phyloP scores from a whole-genome alignment of 2,329 filamentous ascomycete genomes.

The Diaporthe sp. region DNA sequence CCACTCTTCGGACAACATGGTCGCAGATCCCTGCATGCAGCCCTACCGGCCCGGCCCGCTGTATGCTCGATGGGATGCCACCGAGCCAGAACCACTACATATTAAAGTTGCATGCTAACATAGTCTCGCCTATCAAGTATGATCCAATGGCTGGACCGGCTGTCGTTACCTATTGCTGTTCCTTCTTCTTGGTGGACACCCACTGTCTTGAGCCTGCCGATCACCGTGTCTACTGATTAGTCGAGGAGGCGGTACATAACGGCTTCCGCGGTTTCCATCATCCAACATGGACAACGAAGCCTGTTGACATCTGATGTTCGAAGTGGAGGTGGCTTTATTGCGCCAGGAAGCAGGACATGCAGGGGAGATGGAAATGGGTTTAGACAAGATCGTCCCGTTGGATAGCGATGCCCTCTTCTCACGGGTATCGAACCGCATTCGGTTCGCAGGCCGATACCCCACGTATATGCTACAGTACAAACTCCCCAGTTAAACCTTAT shows the following conservation, averaged over 20 bases:
- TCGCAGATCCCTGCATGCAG: conserved; percentile 21
- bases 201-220: neutral
- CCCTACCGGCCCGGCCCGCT: conserved; percentile 25
- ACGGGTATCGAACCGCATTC: conserved; percentile 1
- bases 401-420: neutral
- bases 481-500: neutral
- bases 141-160: neutral
- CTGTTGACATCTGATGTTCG: neutral
- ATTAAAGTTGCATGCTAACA: neutral
- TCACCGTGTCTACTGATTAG: no score
- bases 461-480: neutral
- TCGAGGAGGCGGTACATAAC: no score
- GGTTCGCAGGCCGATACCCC: neutral
- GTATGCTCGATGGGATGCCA: neutral
- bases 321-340: no score
- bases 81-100: neutral
- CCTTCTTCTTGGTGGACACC: neutral
- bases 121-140: neutral
- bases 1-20: conserved; percentile 8
- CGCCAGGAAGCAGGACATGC: neutral
- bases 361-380: neutral
- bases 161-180: neutral
- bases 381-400: neutral
- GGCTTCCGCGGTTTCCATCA: neutral
- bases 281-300: neutral